Percentiles rank a stretch among this genome's conserved stretches.
Conservation (phyloP, 208 protist genomes). For the Trypanosoma avium region DNA sequence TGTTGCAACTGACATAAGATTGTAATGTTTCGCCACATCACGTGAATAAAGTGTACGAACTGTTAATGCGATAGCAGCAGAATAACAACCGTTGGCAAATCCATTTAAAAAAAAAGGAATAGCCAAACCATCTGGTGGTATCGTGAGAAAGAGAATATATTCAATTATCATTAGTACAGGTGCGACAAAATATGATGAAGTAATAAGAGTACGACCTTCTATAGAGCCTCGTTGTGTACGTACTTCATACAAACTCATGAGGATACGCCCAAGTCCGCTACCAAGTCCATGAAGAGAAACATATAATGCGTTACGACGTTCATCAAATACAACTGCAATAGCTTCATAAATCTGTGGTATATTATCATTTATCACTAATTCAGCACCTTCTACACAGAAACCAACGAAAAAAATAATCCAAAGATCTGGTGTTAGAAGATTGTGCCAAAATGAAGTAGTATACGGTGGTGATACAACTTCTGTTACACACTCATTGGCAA, state of each 20-base stretch:
- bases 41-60: conserved; percentile 67
- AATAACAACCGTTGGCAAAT: conserved; percentile 59
- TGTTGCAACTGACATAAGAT: conserved; percentile 54
- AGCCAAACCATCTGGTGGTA: conserved; percentile 32
- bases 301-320: conserved; percentile 44
- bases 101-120: conserved; percentile 60
- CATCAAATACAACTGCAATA: conserved; percentile 29
- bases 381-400: conserved; percentile 53
- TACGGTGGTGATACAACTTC: conserved; percentile 51
- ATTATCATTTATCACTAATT: conserved; percentile 68
- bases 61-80: conserved; percentile 55
- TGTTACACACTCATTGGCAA: background rate
- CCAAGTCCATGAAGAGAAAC: conserved; percentile 63
- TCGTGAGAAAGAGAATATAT: conserved; percentile 39
- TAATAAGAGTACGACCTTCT: conserved; percentile 59
- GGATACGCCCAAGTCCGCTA: conserved; percentile 57
- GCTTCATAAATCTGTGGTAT: conserved; percentile 69
- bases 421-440: conserved; percentile 40
- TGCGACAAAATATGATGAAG: conserved; percentile 56
- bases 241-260: conserved; percentile 68
- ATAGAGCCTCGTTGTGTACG: conserved; percentile 51
- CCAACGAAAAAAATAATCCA: conserved; percentile 60
- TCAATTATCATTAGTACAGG: conserved; percentile 33
- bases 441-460: conserved; percentile 54
- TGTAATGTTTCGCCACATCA: conserved; percentile 75